Base-by-base conservation (phyloP, 192 early-diverging fungal species). In the Tieghemiomyces parasiticus region DNA sequence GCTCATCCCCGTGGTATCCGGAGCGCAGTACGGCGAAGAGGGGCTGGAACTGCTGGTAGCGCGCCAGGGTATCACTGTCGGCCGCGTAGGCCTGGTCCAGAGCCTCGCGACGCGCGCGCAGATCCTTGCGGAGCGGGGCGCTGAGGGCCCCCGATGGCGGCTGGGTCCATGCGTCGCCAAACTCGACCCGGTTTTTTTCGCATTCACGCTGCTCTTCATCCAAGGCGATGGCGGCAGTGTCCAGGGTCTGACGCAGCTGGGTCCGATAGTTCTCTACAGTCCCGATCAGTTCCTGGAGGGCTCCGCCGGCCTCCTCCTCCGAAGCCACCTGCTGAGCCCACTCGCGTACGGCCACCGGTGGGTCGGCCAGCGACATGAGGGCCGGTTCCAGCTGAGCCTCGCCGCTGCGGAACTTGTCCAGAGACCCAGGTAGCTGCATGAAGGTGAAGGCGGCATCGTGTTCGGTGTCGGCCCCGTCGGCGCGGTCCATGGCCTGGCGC, bases 191-290 rank as follows among this genome's bases (percentile, higher is more conserved):
- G 63, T 83, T 73, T 2, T 62, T 67, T 53, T 95, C 91, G 66
- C 86, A 91, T 34, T 89, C 88, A 54, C 76, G 77, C 64, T 88
- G 87, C 76, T 97, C 94, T 31, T 87, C 82, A 62, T 97, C 94
- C 46, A 97, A 65, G 30, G 77, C 60, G 60, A 83, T 49, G 4
- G 76, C 75, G 28, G 82, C 64, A 10, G 85, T 78, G 65, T 84
- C 79, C 34, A 97, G 70, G 10, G 69, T 65, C 26, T 86, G 83
- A 25, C 71, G 73, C 2, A 85, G 80, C 35, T 79, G 74, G 16
- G 60, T 63, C 63, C 87, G 91, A 29, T 85, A 61, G 2, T 77
- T 71, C 46, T 90, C 85, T 33, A 95, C 67, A 4, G 65, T 65
- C 4, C 73, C 74, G 14, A 89, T 62, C 56, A 83, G 58, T 28